Percentiles rank a stretch among this genome's conserved stretches.
These are phyloP conservation scores for Phytophthora niederhauseri DNA, from an alignment of 352 stramenopile genomes.

Conservation along the genomic window DNA sequence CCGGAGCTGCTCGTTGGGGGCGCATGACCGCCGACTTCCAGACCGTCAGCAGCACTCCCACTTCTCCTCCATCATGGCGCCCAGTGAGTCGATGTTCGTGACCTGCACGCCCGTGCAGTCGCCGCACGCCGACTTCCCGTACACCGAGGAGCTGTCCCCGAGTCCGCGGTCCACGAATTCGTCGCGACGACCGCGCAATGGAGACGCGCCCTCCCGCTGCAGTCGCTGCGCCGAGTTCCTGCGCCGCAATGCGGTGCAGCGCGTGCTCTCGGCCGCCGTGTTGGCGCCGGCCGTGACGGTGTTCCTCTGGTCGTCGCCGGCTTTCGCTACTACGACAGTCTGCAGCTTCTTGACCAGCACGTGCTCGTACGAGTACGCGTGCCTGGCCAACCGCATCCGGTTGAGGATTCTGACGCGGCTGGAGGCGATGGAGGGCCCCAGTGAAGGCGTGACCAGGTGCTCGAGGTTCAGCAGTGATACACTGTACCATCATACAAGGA, in stretches of 20 bases:
- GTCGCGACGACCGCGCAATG: slow-evolving; percentile 13
- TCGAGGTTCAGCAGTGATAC: slow-evolving; percentile 36
- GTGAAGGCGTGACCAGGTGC: slow-evolving; percentile 23
- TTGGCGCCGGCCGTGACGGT: slow-evolving; percentile 64
- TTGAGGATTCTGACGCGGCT: slow-evolving; percentile 44
- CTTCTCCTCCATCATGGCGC: neutral
- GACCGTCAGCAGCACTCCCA: neutral
- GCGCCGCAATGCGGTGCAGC: slow-evolving; percentile 56
- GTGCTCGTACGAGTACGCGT: slow-evolving; percentile 76
- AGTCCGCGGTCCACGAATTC: slow-evolving; percentile 3
- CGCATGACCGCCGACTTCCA: slow-evolving; percentile 10
- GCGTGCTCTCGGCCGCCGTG: slow-evolving; percentile 56
- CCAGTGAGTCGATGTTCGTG: neutral
- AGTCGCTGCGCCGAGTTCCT: slow-evolving; percentile 32
- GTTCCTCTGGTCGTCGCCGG: slow-evolving; percentile 69
- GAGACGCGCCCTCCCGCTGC: neutral
- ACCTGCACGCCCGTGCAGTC: neutral
- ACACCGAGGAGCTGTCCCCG: slow-evolving; percentile 8
- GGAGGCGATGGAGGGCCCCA: slow-evolving; percentile 33
- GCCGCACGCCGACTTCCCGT: slow-evolving; percentile 14
- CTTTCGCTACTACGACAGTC: slow-evolving; percentile 64
- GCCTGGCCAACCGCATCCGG: slow-evolving; percentile 70
- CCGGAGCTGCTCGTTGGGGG: neutral
- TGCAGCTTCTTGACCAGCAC: slow-evolving; percentile 62
- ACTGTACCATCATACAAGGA: slow-evolving; percentile 38